Evolutionary conservation across 345 rosid genomes (phyloP).

Genomic region (Citrus sp.): DNA sequence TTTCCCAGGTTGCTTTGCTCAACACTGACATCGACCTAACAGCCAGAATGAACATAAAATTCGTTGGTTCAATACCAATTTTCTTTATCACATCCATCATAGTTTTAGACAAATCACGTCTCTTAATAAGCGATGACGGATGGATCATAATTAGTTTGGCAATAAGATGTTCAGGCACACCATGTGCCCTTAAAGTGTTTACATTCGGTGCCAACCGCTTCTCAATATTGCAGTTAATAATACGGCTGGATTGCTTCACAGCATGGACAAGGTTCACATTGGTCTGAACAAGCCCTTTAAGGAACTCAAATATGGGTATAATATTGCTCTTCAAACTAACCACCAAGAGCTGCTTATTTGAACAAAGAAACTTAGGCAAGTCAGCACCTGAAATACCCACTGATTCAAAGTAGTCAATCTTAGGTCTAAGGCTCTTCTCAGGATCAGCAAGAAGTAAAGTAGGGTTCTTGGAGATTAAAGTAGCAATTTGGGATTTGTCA

Average conservation of each 20-base stretch:
- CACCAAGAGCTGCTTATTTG: not conserved
- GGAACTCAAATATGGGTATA: constrained; percentile 20
- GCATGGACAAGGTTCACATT: constrained; percentile 14
- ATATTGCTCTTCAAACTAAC: constrained; percentile 18
- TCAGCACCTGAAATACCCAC: constrained; percentile 17
- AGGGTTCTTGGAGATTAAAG: constrained; percentile 16
- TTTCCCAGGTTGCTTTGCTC: constrained; percentile 12
- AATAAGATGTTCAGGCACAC: constrained; percentile 24
- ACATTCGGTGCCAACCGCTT: constrained; percentile 18
- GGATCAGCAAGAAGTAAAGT: constrained; percentile 3
- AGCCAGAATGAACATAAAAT: constrained; percentile 12
- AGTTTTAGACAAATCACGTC: constrained; percentile 14
- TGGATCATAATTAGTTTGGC: not conserved
- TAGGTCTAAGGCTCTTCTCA: constrained; percentile 24
- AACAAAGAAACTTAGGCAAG: constrained; percentile 13
- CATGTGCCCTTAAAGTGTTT: constrained; percentile 12
- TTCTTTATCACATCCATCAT: constrained; percentile 9
- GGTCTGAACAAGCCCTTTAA: constrained; percentile 15
- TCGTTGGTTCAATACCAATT: constrained; percentile 23
- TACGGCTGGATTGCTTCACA: constrained; percentile 5
- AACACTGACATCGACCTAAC: not conserved
- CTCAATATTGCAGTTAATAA: not conserved
- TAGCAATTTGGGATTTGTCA: constrained; percentile 16
- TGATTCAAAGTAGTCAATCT: constrained; percentile 26
- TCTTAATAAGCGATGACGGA: not conserved